phyloP scores from a whole-genome alignment of 257 asterid genomes.

The Jacaranda mimosifolia region DNA sequence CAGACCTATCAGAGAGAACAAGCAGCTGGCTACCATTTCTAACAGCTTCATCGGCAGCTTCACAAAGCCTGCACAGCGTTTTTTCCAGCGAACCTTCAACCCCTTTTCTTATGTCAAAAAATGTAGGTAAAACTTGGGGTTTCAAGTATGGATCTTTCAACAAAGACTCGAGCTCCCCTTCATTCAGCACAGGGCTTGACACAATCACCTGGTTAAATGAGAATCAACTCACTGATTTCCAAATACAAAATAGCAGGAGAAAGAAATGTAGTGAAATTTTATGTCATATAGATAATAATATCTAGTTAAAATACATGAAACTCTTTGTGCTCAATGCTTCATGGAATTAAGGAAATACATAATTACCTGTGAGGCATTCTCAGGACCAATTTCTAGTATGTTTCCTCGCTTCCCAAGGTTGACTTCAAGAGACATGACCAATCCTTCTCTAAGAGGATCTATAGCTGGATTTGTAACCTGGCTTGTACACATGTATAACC shows the following conservation, averaged over 20 bases:
- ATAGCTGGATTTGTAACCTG: constrained; percentile 99
- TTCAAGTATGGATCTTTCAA: constrained; percentile 84
- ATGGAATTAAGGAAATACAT: constrained; percentile 27
- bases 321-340: constrained; percentile 9
- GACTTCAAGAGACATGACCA: constrained; percentile 99
- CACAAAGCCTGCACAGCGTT: constrained; percentile 81
- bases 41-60: constrained; percentile 99
- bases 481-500: constrained; percentile 26
- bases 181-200: constrained; percentile 92
- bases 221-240: constrained; percentile 21
- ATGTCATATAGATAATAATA: constrained; percentile 13
- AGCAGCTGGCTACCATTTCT: constrained; percentile 98
- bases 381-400: constrained; percentile 95
- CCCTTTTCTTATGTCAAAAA: constrained; percentile 88
- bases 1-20: constrained; percentile 93
- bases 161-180: constrained; percentile 93
- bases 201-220: constrained; percentile 68
- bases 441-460: constrained; percentile 98
- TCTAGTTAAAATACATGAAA: not conserved
- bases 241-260: constrained; percentile 25
- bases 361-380: constrained; percentile 92
- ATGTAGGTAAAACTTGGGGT: constrained; percentile 77
- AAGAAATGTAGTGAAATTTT: constrained; percentile 12
- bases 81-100: constrained; percentile 89
- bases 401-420: constrained; percentile 96